Evolutionary conservation across 2,329 filamentous ascomycete genomes (phyloP).

Genomic region (Aschersonia sp.): DNA sequence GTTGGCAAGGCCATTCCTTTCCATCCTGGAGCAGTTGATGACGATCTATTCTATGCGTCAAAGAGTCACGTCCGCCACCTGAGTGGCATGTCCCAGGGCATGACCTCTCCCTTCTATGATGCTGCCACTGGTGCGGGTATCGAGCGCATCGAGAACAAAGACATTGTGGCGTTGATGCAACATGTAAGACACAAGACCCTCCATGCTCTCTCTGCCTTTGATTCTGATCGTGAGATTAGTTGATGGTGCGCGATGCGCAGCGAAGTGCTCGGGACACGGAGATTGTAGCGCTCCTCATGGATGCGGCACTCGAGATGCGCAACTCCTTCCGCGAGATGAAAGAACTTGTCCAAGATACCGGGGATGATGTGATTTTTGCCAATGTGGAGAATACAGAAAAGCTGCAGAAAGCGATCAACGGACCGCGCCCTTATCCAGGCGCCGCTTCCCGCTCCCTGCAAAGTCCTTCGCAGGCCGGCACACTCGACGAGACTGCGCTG

Average conservation of each 20-base stretch:
- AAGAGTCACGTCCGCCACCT: slow-evolving; percentile 50
- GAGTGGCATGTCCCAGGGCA: slow-evolving; percentile 84
- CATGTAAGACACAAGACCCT: slow-evolving; percentile 44
- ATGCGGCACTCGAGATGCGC: slow-evolving; percentile 91
- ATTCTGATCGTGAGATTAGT: slow-evolving; percentile 23
- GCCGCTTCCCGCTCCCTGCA: slow-evolving; percentile 45
- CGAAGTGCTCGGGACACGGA: slow-evolving; percentile 93
- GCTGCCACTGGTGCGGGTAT: slow-evolving; percentile 75
- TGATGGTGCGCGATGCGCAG: slow-evolving; percentile 93
- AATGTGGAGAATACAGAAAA: slow-evolving; percentile 80
- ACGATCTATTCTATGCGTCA: slow-evolving; percentile 53
- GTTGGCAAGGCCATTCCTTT: slow-evolving; percentile 43
- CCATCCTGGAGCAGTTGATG: slow-evolving; percentile 29
- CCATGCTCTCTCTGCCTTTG: not conserved
- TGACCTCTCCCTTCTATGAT: slow-evolving; percentile 82
- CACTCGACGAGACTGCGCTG: slow-evolving; percentile 39
- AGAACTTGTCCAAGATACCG: slow-evolving; percentile 72
- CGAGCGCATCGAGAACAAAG: slow-evolving; percentile 86
- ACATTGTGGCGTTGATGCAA: slow-evolving; percentile 95
- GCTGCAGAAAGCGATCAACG: slow-evolving; percentile 68
- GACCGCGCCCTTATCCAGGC: slow-evolving; percentile 69
- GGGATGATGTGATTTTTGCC: slow-evolving; percentile 72
- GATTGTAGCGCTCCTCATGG: slow-evolving; percentile 85
- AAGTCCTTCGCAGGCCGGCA: slow-evolving; percentile 39
- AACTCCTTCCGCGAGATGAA: slow-evolving; percentile 94